phyloP scores from a whole-genome alignment of 352 stramenopile genomes.

The Pythium phragmiticola region DNA sequence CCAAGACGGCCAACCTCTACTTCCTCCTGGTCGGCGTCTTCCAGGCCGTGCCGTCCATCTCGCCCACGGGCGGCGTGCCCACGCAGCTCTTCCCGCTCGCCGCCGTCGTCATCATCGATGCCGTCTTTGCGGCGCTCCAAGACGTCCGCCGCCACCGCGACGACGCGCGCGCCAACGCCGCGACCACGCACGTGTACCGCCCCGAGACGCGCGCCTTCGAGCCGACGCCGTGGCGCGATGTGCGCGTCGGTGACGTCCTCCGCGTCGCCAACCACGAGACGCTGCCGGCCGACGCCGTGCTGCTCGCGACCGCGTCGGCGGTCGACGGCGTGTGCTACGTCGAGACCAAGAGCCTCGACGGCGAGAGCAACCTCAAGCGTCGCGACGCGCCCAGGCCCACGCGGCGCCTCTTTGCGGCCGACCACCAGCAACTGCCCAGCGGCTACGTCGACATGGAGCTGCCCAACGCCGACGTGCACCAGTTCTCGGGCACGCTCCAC shows the following conservation, averaged over 20 bases:
- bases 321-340: constrained; percentile 78
- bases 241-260: constrained; percentile 75
- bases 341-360: constrained; percentile 90
- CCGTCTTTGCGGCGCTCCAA: constrained; percentile 72
- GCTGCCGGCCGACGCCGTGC: constrained; percentile 68
- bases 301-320: constrained; percentile 58
- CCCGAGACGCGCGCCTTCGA: constrained; percentile 67
- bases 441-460: constrained; percentile 60
- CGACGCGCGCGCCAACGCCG: constrained; percentile 67
- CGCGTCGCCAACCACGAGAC: constrained; percentile 78
- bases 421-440: constrained; percentile 12
- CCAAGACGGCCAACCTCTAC: constrained; percentile 86
- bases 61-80: constrained; percentile 69
- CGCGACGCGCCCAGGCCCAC: constrained; percentile 47
- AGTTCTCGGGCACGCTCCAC: constrained; percentile 64
- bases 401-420: constrained; percentile 6
- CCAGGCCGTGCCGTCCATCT: constrained; percentile 79
- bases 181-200: constrained; percentile 59
- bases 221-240: constrained; percentile 67
- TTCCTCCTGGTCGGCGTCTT: constrained; percentile 86
- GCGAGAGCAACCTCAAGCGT: constrained; percentile 93
- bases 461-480: constrained; percentile 74
- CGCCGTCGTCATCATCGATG: constrained; percentile 77
- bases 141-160: constrained; percentile 74
- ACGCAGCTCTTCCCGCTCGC: constrained; percentile 76